These are phyloP conservation scores for Amphicarpaea edgeworthii DNA, from an alignment of 306 rosid species.

Conservation along the genomic window DNA sequence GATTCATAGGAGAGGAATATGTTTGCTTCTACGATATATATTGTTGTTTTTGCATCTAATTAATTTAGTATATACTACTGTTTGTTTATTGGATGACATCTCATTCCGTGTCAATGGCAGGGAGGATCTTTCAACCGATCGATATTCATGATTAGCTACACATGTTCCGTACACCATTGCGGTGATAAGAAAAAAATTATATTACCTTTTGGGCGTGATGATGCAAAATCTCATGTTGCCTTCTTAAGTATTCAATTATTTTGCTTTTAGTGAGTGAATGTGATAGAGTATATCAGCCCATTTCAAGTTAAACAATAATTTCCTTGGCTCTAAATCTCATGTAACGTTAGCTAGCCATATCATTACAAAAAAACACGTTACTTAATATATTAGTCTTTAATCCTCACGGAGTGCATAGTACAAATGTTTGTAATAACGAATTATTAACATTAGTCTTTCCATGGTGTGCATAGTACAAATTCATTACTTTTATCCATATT, in stretches of 20 bases:
- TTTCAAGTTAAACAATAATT: not conserved
- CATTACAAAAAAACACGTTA: slow-evolving; percentile 1
- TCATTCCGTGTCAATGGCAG: slow-evolving; percentile 36
- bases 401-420: not conserved
- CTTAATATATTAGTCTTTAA: not conserved
- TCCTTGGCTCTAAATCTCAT: not conserved
- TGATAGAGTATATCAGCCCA: not conserved
- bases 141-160: not conserved
- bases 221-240: slow-evolving; percentile 34
- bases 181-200: too few species aligned
- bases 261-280: not conserved
- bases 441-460: not conserved
- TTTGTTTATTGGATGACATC: slow-evolving; percentile 35
- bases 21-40: not conserved
- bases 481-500: not conserved
- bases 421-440: not conserved
- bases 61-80: not conserved
- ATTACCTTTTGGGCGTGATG: not conserved
- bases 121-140: not conserved
- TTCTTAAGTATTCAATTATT: not conserved
- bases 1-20: not conserved
- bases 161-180: slow-evolving; percentile 27
- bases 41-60: not conserved
- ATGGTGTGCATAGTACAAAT: not conserved
- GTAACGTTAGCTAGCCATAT: not conserved